These are phyloP conservation scores for Picea abies DNA, from an alignment of 83 land plant species.

Conservation along the genomic window DNA sequence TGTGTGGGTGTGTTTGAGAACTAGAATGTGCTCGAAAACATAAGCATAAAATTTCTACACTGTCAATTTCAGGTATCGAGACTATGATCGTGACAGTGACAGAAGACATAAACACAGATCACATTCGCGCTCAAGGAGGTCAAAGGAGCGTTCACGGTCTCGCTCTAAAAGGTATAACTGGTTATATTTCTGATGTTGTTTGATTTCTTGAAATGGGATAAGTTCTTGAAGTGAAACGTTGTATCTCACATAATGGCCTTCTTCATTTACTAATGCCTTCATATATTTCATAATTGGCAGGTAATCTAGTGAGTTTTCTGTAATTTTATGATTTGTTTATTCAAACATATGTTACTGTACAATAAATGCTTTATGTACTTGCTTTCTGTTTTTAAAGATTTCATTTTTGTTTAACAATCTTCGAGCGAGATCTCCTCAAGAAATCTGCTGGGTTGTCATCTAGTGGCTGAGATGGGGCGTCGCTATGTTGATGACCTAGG, in stretches of 20 bases:
- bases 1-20: neutral
- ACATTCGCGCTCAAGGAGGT: conserved; percentile 21
- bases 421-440: neutral
- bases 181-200: neutral
- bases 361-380: neutral
- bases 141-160: conserved; percentile 26
- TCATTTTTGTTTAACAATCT: neutral
- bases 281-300: neutral
- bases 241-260: neutral
- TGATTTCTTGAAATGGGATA: conserved; percentile 3
- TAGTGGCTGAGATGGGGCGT: too few relatives aligned
- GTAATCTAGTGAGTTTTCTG: neutral
- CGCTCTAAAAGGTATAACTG: conserved; percentile 10
- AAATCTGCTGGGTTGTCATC: too few relatives aligned
- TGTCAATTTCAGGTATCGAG: conserved; percentile 11
- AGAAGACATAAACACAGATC: conserved; percentile 34
- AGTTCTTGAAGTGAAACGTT: neutral
- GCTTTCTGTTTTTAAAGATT: too few relatives aligned
- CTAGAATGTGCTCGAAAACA: neutral
- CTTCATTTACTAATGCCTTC: neutral
- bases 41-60: neutral
- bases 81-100: conserved; percentile 30
- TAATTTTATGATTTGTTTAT: neutral
- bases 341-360: neutral
- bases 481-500: too few relatives aligned